Evolutionary conservation across 2,329 filamentous ascomycete species (phyloP), one percentile per base, ranked within the genome.

Genomic region (Grosmannia serpens): DNA sequence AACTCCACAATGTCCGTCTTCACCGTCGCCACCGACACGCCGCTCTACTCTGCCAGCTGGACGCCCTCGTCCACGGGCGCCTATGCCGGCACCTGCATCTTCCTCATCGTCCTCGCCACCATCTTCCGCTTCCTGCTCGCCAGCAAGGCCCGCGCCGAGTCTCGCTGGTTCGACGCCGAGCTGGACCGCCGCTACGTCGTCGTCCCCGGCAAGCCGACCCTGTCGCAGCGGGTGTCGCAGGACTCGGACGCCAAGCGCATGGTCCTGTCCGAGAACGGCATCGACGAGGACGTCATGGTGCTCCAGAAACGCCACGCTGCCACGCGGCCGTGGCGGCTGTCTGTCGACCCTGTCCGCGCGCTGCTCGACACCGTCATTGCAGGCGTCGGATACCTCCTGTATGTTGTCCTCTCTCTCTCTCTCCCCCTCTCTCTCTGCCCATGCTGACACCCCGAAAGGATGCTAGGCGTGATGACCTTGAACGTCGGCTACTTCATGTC

Each of bases 71-170:
- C 75, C 41, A 75, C 79, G 7, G 89, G 86, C 65, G 75, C 80
- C 60, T 97, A 96, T 72, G 90, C 89, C 1, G 92, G 84, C 58
- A 95, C 90, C 31, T 95, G 92, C 76, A 88, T 96, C 70, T 96
- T 96, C 74, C 80, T 96, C 60, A 85, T 96, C 69, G 65, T 87
- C 51, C 84, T 97, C 56, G 85, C 85, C 61, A 76, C 85, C 61
- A 67, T 87, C 59, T 84, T 86, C 67, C 87, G 91, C 56, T 73
- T 77, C 24, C 76, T 96, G 20, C 74, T 92, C 55, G 91, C 91
- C 3, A 76, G 82, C 65, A 90, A 89, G 69, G 82, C 74, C 73
- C 83, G 75, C 71, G 80, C 74, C 70, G 82, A 80, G 71, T 68
- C 75, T 64, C 74, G 76, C 51, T 95, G 89, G 86, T 73, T 87